These are phyloP conservation scores for Penicillium sp. DNA, from an alignment of 2,329 filamentous ascomycete species.

Conservation along the genomic window DNA sequence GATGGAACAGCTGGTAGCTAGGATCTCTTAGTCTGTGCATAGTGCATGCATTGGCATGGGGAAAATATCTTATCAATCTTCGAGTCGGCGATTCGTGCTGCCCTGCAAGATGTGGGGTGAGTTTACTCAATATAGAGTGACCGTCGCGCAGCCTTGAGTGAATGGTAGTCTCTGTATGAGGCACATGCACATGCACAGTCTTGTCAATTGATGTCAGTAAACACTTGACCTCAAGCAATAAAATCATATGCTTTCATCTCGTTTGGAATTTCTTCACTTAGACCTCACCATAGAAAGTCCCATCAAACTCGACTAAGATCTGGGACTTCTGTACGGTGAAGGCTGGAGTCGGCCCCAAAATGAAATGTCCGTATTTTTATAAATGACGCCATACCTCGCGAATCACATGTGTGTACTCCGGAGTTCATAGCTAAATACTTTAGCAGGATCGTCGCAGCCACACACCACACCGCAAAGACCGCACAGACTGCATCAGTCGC, in stretches of 20 bases:
- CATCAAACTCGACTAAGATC: not conserved
- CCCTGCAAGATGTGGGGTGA: not conserved
- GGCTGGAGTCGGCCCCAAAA: too few relatives aligned
- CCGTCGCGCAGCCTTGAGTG: not conserved
- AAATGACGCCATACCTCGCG: too few relatives aligned
- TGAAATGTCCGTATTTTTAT: too few relatives aligned
- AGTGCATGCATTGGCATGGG: not conserved
- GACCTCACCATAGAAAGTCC: not conserved
- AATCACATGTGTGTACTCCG: too few relatives aligned
- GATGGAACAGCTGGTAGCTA: not conserved
- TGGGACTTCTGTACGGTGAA: not conserved
- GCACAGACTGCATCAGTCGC: too few relatives aligned
- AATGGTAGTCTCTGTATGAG: not conserved
- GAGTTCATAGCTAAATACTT: too few relatives aligned
- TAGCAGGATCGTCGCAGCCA: too few relatives aligned
- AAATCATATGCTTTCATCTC: not conserved
- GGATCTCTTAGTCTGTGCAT: not conserved
- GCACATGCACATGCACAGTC: not conserved
- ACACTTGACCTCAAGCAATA: not conserved
- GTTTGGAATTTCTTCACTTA: not conserved
- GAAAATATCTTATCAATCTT: slow-evolving; percentile 5
- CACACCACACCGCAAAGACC: too few relatives aligned
- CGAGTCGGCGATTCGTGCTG: not conserved
- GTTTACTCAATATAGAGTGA: not conserved
- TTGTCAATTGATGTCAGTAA: not conserved